Conservation (phyloP, 495 filamentous ascomycete species). For the Penicillium egyptiacum region DNA sequence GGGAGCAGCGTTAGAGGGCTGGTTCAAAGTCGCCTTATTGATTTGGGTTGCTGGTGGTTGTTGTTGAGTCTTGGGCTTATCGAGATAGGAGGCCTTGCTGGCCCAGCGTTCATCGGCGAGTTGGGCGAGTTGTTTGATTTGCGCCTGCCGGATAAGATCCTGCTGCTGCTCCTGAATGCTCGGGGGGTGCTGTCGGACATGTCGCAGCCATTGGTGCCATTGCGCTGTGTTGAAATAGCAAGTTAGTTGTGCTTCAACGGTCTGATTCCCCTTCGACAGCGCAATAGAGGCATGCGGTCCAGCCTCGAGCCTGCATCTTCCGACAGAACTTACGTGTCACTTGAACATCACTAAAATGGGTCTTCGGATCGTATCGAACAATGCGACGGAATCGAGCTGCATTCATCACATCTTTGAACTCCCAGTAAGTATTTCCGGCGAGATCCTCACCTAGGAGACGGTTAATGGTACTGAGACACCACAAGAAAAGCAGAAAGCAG, state of each 20-base stretch:
- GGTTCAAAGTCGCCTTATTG: slow-evolving; percentile 33
- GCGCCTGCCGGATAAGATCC: slow-evolving; percentile 65
- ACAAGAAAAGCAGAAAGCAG: slow-evolving; percentile 5
- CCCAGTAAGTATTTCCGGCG: slow-evolving; percentile 90
- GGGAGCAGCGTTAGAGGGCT: slow-evolving; percentile 5
- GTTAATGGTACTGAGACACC: slow-evolving; percentile 17
- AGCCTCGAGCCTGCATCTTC: background rate
- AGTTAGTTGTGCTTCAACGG: slow-evolving; percentile 5
- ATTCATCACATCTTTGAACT: slow-evolving; percentile 69
- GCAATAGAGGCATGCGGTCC: background rate
- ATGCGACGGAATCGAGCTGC: slow-evolving; percentile 60
- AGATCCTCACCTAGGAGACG: slow-evolving; percentile 72
- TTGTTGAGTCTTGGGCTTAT: slow-evolving; percentile 52
- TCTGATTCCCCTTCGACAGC: background rate
- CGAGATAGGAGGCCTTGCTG: slow-evolving; percentile 65
- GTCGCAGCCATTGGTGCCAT: slow-evolving; percentile 97
- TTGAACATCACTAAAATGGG: slow-evolving; percentile 67
- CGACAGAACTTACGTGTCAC: slow-evolving; percentile 49
- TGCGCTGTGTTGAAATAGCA: slow-evolving; percentile 53
- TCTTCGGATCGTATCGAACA: slow-evolving; percentile 60
- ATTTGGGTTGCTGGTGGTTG: slow-evolving; percentile 39
- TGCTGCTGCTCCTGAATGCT: slow-evolving; percentile 69
- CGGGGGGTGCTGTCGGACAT: slow-evolving; percentile 70
- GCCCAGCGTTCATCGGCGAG: slow-evolving; percentile 85
- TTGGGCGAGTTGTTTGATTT: slow-evolving; percentile 72